Evolutionary conservation across 1,139 yeast genomes (phyloP).

Genomic region (Debaryomyces nepalensis): DNA sequence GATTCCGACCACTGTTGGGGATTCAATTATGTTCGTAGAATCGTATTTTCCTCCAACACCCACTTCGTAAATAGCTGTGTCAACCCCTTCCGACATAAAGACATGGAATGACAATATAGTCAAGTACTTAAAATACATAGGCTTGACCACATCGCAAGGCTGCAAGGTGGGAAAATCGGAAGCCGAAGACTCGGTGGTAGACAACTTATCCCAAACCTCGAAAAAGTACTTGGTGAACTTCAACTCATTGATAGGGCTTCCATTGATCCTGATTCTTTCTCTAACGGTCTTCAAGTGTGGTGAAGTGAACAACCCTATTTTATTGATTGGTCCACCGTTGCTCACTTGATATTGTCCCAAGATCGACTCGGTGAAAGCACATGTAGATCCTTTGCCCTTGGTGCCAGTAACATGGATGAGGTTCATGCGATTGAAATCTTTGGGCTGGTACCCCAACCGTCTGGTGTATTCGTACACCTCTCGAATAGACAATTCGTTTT

Average conservation of each 20-base stretch:
- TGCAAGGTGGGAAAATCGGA: conserved; percentile 74
- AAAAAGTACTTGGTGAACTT: conserved; percentile 87
- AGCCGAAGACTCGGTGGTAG: conserved; percentile 59
- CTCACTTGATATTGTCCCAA: conserved; percentile 57
- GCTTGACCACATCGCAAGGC: conserved; percentile 65
- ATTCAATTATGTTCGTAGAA: conserved; percentile 82
- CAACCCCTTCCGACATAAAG: conserved; percentile 83
- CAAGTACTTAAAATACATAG: conserved; percentile 90
- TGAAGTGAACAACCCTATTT: conserved; percentile 89
- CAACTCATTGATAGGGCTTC: conserved; percentile 79
- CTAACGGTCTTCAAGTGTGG: conserved; percentile 95
- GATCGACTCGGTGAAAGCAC: conserved; percentile 90
- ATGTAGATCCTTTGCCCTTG: conserved; percentile 97
- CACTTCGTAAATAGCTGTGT: conserved; percentile 93
- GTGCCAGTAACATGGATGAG: conserved; percentile 95
- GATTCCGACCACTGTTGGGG: conserved; percentile 87
- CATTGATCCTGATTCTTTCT: conserved; percentile 88
- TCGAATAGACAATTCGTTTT: conserved; percentile 72
- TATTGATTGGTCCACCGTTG: conserved; percentile 36
- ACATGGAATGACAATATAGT: conserved; percentile 91
- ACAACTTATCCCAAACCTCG: conserved; percentile 87
- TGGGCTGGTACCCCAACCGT: conserved; percentile 76
- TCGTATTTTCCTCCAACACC: conserved; percentile 99
- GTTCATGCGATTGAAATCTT: conserved; percentile 73
- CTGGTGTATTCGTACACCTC: conserved; percentile 94